Evolutionary conservation across 1,284 basidiomycete species (phyloP).

Genomic region (Papiliotrema terrestris): DNA sequence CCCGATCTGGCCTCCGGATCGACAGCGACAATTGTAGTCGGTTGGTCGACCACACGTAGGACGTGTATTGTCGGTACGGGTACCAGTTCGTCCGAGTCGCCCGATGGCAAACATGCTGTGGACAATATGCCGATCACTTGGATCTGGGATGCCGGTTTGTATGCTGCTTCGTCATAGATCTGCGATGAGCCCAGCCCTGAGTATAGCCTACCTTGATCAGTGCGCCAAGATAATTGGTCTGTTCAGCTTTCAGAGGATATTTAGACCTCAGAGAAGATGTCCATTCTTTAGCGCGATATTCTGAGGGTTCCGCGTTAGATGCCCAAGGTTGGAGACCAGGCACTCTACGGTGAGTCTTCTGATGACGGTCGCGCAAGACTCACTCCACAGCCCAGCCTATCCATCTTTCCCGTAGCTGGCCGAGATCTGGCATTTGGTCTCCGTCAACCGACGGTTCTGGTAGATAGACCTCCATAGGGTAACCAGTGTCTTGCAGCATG

Average conservation of each 20-base stretch:
- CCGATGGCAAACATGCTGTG: conserved; percentile 34
- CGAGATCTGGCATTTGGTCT: conserved; percentile 24
- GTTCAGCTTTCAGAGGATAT: conserved; percentile 26
- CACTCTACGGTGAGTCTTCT: conserved; percentile 1
- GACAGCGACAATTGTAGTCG: not conserved
- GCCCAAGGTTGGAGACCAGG: conserved; percentile 5
- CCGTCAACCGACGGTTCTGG: conserved; percentile 13
- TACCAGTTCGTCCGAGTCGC: conserved; percentile 15
- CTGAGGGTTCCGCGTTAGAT: not conserved
- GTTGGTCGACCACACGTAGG: conserved; percentile 7
- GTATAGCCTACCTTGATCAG: conserved; percentile 37
- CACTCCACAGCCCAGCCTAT: conserved; percentile 49
- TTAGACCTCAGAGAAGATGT: conserved; percentile 28
- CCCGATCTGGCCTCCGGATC: conserved; percentile 13
- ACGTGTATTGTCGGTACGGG: conserved; percentile 44
- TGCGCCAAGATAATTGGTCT: conserved; percentile 34
- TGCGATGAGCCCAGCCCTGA: not conserved
- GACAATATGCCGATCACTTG: conserved; percentile 43
- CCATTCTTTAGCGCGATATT: not conserved
- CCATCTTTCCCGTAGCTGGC: conserved; percentile 44
- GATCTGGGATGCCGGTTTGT: conserved; percentile 37
- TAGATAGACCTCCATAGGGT: conserved; percentile 47
- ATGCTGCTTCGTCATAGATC: conserved; percentile 43
- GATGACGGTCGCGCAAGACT: too few species aligned
- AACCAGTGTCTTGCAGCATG: conserved; percentile 48